Evolutionary conservation across 2,329 filamentous ascomycete genomes (phyloP), one percentile per base, ranked within the genome.

Genomic region (Metarhizium sp.): DNA sequence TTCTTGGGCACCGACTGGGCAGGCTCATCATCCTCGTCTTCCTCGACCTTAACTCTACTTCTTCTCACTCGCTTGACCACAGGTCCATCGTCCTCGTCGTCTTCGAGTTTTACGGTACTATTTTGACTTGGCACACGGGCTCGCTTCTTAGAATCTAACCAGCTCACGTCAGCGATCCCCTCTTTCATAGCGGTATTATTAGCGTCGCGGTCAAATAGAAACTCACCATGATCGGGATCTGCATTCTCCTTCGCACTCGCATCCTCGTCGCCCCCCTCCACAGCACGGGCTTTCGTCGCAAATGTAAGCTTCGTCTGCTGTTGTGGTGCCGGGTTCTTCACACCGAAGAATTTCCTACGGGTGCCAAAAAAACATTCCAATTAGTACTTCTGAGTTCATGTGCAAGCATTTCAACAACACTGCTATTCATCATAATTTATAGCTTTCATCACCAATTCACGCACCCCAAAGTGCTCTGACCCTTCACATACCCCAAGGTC

Each of bases 401-500:
- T 29, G 34, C 18, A 42, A 11, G 42, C 11, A n/a, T 32, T 32
- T n/a, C 20, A 47, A 25, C 11, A 42, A 36, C 16, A 11, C 32
- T 25, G 40, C 51, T 54, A 59, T 58, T 55, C 40, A 43, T 14
- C 40, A 14, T 43, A 10, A 10, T 36, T 36, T 13, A 13, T 13
- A 40, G 14, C 11, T 2, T 40, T 40, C 38, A 40, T 11, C 42
- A 20, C 42, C 42, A 20, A 20, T 56, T 56, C 75, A 72, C 82
- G 61, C 69, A 91, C 88, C 85, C 81, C 70, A 92, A 74, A 63
- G 85, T 90, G 67, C 79, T 82, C 76, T 92, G 88, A 60, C 84
- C 75, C 72, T 82, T 86, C 59, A 92, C 90, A 75, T 94, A 95
- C 91, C 89, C 89, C 70, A 95, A 75, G 58, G 88, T 95, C 65